Evolutionary conservation across 768 basidiomycete genomes (phyloP), one percentile per base, ranked within the genome.

Genomic region (Mycena latifolia): DNA sequence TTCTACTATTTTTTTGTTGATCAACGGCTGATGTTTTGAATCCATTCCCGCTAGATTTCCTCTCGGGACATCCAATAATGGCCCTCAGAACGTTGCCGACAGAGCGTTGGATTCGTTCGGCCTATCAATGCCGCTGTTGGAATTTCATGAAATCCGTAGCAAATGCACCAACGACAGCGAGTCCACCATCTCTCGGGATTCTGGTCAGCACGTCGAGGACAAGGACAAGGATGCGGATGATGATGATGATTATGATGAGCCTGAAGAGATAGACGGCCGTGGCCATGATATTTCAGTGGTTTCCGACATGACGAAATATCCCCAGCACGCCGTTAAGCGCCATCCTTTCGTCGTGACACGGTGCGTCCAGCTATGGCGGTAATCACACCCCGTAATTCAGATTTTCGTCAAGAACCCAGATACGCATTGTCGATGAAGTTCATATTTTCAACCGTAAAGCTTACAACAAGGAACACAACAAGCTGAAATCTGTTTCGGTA

Each of bases 281-380:
- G 18, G 45, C 5, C 5, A 20, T 15, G 29, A 5, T 11, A 3
- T 25, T 28, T 39, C 20, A 4, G 41, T 18, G 1, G 50, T 57
- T 39, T 67, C 66, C 0, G 55, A 67, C 28, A 58, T 62, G 17
- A n/a, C 39, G 10, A 62, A 48, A 48, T 18, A 62, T 22, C 66
- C 61, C 24, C 67, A 65, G 11, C 63, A 75, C 3, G 66, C 71
- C 14, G 57, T 76, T 8, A 67, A 72, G 45, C 65, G 71, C 8
- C 79, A 79, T 63, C 81, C 81, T 3, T 80, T 79, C 47, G 69
- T 82, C 33, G 69, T 78, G 10, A 79, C 80, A 53, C 75, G 78
- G 79, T 79, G 47, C 14, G 73, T 67, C 2, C 27, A 20, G 12
- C 25, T n/a, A 8, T 3, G 25, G 53, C 25, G 31, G 46, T 5